These are phyloP conservation scores for Salisapilia sapeloensis DNA, from an alignment of 352 stramenopile genomes.

Conservation along the genomic window DNA sequence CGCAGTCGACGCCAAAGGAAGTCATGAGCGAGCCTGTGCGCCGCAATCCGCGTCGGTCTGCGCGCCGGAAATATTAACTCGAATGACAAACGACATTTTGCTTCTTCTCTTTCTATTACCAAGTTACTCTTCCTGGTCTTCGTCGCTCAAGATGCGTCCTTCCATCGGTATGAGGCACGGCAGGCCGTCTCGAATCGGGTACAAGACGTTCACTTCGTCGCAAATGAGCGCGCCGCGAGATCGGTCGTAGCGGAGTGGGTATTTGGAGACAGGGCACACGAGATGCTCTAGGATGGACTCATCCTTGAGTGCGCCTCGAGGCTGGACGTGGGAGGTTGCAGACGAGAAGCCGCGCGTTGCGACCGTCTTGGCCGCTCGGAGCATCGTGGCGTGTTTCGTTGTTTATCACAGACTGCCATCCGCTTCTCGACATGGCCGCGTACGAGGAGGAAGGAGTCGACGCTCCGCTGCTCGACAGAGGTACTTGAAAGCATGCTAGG, in stretches of 20 bases:
- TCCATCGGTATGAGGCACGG: conserved; percentile 59
- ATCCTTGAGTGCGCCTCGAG: conserved; percentile 16
- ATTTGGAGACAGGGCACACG: conserved; percentile 78
- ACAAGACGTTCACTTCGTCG: conserved; percentile 69
- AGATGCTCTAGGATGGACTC: conserved; percentile 63
- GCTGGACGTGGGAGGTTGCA: too few species aligned
- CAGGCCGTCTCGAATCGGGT: conserved; percentile 59
- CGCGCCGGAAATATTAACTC: conserved; percentile 48
- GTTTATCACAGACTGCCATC: too few species aligned
- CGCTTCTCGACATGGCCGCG: too few species aligned
- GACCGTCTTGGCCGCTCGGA: too few species aligned
- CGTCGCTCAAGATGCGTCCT: conserved; percentile 42
- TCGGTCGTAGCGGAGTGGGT: conserved; percentile 48
- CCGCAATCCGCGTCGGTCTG: conserved; percentile 52
- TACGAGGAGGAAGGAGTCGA: too few species aligned
- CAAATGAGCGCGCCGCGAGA: conserved; percentile 46
- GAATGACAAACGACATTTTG: conserved; percentile 1
- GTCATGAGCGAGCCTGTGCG: conserved; percentile 32
- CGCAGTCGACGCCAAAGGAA: conserved; percentile 28
- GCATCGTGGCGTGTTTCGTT: too few species aligned
- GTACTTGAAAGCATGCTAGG: too few species aligned
- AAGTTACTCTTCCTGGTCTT: conserved; percentile 7
- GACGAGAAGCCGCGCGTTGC: too few species aligned
- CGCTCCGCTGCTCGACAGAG: too few species aligned
- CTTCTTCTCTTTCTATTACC: conserved; percentile 2